Percentiles rank a stretch among this genome's conserved stretches.
Evolutionary conservation across 352 stramenopile genomes (phyloP).

Genomic region (Phytophthora nicotianae): DNA sequence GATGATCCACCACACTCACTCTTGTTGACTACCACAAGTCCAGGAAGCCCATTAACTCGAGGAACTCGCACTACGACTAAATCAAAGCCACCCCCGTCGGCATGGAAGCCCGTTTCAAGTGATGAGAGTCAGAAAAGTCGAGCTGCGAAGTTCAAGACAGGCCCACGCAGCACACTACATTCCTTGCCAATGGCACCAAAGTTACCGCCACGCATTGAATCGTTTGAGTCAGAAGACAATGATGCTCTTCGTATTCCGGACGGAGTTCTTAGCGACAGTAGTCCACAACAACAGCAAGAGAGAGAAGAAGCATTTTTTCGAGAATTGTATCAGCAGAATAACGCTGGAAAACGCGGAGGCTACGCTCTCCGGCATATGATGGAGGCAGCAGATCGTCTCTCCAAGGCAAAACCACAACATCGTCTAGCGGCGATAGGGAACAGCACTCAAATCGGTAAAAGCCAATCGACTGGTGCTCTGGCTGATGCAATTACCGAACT

Average conservation of each 20-base stretch:
- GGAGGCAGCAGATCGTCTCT: slow-evolving; percentile 55
- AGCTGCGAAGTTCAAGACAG: slow-evolving; percentile 23
- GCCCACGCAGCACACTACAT: slow-evolving; percentile 32
- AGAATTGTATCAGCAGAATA: slow-evolving; percentile 68
- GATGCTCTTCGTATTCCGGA: slow-evolving; percentile 34
- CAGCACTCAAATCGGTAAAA: slow-evolving; percentile 39
- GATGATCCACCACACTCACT: slow-evolving; percentile 49
- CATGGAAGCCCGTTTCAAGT: slow-evolving; percentile 62
- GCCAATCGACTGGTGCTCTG: slow-evolving; percentile 46
- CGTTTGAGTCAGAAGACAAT: slow-evolving; percentile 47
- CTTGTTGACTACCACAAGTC: slow-evolving; percentile 11
- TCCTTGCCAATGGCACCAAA: slow-evolving; percentile 52
- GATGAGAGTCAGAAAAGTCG: slow-evolving; percentile 16
- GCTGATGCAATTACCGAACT: slow-evolving; percentile 50
- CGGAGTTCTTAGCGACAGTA: slow-evolving; percentile 17
- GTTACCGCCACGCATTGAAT: slow-evolving; percentile 66
- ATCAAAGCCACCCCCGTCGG: slow-evolving; percentile 53
- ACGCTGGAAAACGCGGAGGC: slow-evolving; percentile 34
- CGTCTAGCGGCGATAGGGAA: slow-evolving; percentile 42
- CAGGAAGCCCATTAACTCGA: slow-evolving; percentile 4
- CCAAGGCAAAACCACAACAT: slow-evolving; percentile 54
- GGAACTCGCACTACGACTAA: slow-evolving; percentile 9
- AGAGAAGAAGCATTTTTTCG: slow-evolving; percentile 76
- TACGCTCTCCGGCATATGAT: slow-evolving; percentile 81
- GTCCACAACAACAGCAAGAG: slow-evolving; percentile 33